Evolutionary conservation across 164 flowering plant species (phyloP).

Genomic region (Piper longum): DNA sequence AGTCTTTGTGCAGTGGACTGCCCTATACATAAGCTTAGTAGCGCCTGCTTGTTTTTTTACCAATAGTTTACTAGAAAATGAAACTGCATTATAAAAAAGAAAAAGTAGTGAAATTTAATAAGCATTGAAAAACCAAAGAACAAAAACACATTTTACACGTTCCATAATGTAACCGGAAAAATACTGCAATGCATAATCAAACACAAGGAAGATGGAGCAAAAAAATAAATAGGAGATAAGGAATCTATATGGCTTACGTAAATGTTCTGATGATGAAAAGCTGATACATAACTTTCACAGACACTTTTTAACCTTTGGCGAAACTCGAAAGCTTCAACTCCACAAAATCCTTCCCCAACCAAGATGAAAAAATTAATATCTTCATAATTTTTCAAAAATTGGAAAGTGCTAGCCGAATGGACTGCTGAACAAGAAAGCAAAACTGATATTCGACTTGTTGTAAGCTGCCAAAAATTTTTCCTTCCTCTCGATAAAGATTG

Average conservation of each 20-base stretch:
- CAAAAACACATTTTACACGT: no score
- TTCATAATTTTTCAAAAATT: constrained; percentile 80
- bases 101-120: no score
- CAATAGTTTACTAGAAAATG: no score
- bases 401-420: constrained; percentile 79
- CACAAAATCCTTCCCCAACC: constrained; percentile 97
- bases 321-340: constrained; percentile 77
- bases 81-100: no score
- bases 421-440: constrained; percentile 72
- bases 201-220: neutral
- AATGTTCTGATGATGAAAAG: constrained; percentile 85
- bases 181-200: neutral
- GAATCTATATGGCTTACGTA: constrained; percentile 36
- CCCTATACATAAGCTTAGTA: no score
- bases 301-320: constrained; percentile 70
- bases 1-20: no score
- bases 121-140: no score
- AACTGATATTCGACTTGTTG: constrained; percentile 75
- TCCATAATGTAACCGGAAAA: neutral
- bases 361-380: constrained; percentile 74
- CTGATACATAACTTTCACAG: constrained; percentile 64
- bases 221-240: neutral
- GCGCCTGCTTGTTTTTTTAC: no score
- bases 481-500: constrained; percentile 79
- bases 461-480: constrained; percentile 92